Percentiles rank a stretch among this genome's conserved stretches.
phyloP scores from a whole-genome alignment of 2,329 filamentous ascomycete genomes.

The Aspergillaceae sp. region DNA sequence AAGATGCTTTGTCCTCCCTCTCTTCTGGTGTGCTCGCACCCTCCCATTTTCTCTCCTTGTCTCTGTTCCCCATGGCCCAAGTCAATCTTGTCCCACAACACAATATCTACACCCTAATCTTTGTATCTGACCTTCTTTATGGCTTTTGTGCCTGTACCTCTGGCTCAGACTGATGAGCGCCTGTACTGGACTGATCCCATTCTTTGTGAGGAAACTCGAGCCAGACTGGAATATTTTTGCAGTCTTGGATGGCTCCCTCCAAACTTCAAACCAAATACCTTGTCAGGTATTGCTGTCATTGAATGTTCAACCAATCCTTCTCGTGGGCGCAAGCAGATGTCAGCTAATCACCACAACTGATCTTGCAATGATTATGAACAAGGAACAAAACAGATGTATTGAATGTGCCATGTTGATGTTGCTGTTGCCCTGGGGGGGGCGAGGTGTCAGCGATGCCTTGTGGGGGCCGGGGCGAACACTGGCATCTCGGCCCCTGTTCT shows the following conservation, averaged over 20 bases:
- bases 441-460: too few relatives aligned
- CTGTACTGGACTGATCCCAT: conserved; percentile 18
- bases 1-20: neutral
- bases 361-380: too few relatives aligned
- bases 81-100: neutral
- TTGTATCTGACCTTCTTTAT: conserved; percentile 4
- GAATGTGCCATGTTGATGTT: too few relatives aligned
- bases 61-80: neutral
- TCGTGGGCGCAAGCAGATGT: too few relatives aligned
- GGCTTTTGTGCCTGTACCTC: neutral
- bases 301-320: neutral
- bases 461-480: too few relatives aligned
- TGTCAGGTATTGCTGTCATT: neutral
- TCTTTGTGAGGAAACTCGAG: conserved; percentile 17
- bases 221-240: conserved; percentile 16
- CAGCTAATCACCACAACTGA: too few relatives aligned
- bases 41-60: neutral
- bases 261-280: conserved; percentile 16
- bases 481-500: too few relatives aligned
- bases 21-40: neutral
- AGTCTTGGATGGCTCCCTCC: conserved; percentile 16
- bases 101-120: neutral
- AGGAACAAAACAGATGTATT: too few relatives aligned
- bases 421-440: too few relatives aligned
- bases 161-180: conserved; percentile 5